Percentiles rank a stretch among this genome's conserved stretches.
These are phyloP conservation scores for Aspergillus arachidicola DNA, from an alignment of 2,329 filamentous ascomycete species.

Conservation along the genomic window DNA sequence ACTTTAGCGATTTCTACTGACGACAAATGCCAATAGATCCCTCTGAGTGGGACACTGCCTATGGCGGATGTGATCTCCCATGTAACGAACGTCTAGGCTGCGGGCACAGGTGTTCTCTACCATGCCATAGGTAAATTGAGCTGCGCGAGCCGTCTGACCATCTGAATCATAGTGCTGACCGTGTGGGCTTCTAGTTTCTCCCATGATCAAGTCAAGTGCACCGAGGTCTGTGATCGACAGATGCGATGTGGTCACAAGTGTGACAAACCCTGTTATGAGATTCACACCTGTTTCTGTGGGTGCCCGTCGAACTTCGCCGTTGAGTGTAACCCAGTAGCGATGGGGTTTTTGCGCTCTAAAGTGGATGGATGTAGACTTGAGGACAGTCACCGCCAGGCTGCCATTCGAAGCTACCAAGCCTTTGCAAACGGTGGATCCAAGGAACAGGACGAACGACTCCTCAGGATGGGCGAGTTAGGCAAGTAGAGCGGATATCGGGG, in stretches of 20 bases:
- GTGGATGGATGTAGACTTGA: background rate
- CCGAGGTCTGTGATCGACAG: slow-evolving; percentile 31
- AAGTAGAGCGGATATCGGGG: background rate
- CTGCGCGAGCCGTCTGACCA: background rate
- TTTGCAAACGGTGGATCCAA: slow-evolving; percentile 35
- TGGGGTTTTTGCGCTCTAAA: background rate
- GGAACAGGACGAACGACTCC: slow-evolving; percentile 29
- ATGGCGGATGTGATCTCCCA: slow-evolving; percentile 55
- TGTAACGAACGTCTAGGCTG: slow-evolving; percentile 53
- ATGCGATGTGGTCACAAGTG: slow-evolving; percentile 46
- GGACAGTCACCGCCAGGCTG: slow-evolving; percentile 3
- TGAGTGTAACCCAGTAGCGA: background rate
- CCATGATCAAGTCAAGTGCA: slow-evolving; percentile 42
- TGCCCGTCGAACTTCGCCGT: slow-evolving; percentile 16
- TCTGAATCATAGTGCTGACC: background rate
- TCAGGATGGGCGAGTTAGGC: slow-evolving; percentile 12
- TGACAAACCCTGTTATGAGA: slow-evolving; percentile 30
- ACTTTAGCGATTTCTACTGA: slow-evolving; percentile 8
- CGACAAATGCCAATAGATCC: slow-evolving; percentile 38
- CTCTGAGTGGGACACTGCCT: slow-evolving; percentile 56
- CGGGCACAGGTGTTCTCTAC: slow-evolving; percentile 55
- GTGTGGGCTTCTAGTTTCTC: slow-evolving; percentile 32
- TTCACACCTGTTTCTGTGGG: slow-evolving; percentile 34
- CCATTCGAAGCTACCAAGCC: slow-evolving; percentile 26
- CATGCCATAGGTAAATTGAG: slow-evolving; percentile 54